These are phyloP conservation scores for Saccharum officinarum DNA, from an alignment of 176 grass and related monocot species.

Conservation along the genomic window DNA sequence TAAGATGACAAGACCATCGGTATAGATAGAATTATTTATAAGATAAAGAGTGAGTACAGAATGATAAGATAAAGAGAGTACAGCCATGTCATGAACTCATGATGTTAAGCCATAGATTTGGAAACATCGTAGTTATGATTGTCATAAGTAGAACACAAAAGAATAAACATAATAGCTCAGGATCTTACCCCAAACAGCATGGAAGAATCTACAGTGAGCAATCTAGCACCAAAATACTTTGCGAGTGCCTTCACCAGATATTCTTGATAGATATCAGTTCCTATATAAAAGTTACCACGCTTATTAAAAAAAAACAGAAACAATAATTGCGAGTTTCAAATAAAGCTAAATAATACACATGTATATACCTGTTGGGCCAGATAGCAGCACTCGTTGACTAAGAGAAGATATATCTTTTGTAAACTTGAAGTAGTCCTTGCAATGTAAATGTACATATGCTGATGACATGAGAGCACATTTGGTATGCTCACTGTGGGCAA, in stretches of 20 bases:
- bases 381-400: constrained; percentile 78
- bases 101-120: neutral
- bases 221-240: constrained; percentile 83
- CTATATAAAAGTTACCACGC: constrained; percentile 39
- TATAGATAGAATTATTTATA: neutral
- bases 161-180: constrained; percentile 24
- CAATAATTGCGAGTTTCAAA: neutral
- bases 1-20: neutral
- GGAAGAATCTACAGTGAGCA: constrained; percentile 83
- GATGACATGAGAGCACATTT: constrained; percentile 73
- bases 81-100: neutral
- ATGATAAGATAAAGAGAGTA: neutral
- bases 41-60: neutral
- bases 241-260: constrained; percentile 90
- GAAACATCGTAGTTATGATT: neutral
- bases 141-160: neutral
- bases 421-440: constrained; percentile 79
- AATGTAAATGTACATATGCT: constrained; percentile 83
- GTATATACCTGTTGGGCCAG: constrained; percentile 76
- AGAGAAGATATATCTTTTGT: constrained; percentile 85
- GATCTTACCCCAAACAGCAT: constrained; percentile 76
- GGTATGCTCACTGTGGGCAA: constrained; percentile 64
- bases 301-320: constrained; percentile 21
- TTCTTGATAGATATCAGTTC: constrained; percentile 97
- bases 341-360: constrained; percentile 23